These are phyloP conservation scores for Hortaea werneckii DNA, from an alignment of 2,329 filamentous ascomycete species.

Conservation along the genomic window DNA sequence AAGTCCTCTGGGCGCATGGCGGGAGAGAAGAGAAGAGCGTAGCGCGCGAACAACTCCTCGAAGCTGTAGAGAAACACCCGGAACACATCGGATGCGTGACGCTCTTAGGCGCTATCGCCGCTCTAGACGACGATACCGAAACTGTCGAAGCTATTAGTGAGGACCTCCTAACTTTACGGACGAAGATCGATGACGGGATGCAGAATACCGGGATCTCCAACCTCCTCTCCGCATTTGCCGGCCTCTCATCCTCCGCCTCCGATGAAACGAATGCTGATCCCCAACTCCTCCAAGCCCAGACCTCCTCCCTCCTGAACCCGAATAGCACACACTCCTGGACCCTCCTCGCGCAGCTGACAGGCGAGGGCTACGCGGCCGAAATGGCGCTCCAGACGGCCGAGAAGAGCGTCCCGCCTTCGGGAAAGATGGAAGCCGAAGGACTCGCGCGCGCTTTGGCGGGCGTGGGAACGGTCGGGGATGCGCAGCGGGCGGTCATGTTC, in stretches of 20 bases:
- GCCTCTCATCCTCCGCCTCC: constrained; percentile 35
- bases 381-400: constrained; percentile 75
- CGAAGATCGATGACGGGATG: constrained; percentile 51
- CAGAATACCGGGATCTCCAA: constrained; percentile 60
- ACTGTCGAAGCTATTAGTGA: constrained; percentile 69
- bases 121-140: constrained; percentile 70
- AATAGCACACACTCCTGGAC: constrained; percentile 73
- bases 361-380: constrained; percentile 49
- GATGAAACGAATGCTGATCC: constrained; percentile 34
- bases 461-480: constrained; percentile 60
- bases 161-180: constrained; percentile 65
- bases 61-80: constrained; percentile 62
- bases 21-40: constrained; percentile 62
- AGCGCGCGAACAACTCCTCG: constrained; percentile 70
- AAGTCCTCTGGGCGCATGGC: constrained; percentile 88
- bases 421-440: constrained; percentile 56
- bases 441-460: constrained; percentile 65
- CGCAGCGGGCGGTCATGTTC: constrained; percentile 65
- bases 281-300: constrained; percentile 57
- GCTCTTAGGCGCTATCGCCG: constrained; percentile 71
- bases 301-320: constrained; percentile 71
- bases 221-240: constrained; percentile 64
- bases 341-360: constrained; percentile 53
- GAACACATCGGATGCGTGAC: constrained; percentile 71
- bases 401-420: constrained; percentile 62